A percentile compares a stretch with the other conserved stretches of the same genome.
Evolutionary conservation across 73 alveolate genomes (phyloP).

Genomic region (Loxodes magnus): DNA sequence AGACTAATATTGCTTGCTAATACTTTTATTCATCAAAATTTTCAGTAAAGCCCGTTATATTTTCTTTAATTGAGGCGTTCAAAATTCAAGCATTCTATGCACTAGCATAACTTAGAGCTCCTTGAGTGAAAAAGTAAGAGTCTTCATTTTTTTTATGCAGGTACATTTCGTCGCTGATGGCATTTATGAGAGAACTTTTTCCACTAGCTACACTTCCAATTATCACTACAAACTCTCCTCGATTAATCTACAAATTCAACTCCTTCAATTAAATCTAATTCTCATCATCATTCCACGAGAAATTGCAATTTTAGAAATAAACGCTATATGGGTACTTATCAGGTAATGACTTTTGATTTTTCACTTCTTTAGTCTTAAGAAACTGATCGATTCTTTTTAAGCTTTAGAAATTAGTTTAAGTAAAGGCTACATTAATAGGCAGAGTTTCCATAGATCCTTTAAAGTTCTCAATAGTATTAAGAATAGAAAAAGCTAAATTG

Average conservation of each 20-base stretch:
- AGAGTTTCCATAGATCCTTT: too few species aligned
- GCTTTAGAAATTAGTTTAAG: too few species aligned
- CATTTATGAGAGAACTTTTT: constrained; percentile 37
- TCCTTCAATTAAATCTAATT: too few species aligned
- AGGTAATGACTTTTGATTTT: too few species aligned
- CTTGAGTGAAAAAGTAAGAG: background rate
- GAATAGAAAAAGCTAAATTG: too few species aligned
- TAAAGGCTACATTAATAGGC: too few species aligned
- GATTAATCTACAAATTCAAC: constrained; percentile 12
- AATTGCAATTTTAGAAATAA: too few species aligned
- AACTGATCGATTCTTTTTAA: too few species aligned
- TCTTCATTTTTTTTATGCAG: constrained; percentile 9
- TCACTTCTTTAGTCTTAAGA: too few species aligned
- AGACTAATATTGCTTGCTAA: constrained; percentile 31
- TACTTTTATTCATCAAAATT: constrained; percentile 41
- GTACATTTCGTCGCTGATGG: constrained; percentile 35
- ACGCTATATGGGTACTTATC: too few species aligned
- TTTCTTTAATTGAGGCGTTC: constrained; percentile 17
- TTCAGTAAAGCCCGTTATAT: constrained; percentile 49
- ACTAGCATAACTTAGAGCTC: constrained; percentile 8
- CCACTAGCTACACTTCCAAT: constrained; percentile 68
- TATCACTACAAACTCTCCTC: constrained; percentile 43
- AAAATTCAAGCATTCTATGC: constrained; percentile 5
- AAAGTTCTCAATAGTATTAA: too few species aligned
- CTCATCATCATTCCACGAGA: too few species aligned